A percentile compares a stretch with the other conserved stretches of the same genome.
phyloP scores from a whole-genome alignment of 169 alveolate genomes.

The Perkinsus chesapeaki region DNA sequence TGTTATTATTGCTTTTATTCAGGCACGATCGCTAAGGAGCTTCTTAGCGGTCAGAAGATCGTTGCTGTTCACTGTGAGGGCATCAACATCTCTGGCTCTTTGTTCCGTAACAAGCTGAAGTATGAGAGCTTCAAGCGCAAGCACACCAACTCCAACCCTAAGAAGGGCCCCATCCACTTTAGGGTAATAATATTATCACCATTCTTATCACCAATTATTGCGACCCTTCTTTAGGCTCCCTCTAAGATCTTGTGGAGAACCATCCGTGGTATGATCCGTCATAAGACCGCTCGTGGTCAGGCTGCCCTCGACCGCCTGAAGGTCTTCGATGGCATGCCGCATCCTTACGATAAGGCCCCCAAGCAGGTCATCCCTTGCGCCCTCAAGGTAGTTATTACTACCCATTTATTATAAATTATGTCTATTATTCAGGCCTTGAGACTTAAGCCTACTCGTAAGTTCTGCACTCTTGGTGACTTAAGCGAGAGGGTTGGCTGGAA shows the following conservation, averaged over 20 bases:
- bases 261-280: constrained; percentile 98
- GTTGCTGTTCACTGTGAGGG: constrained; percentile 94
- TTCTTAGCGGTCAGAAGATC: constrained; percentile 92
- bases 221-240: constrained; percentile 63
- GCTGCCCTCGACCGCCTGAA: constrained; percentile 89
- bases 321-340: constrained; percentile 89
- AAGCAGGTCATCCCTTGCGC: constrained; percentile 88
- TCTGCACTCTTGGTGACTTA: constrained; percentile 75
- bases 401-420: background rate
- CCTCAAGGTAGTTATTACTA: constrained; percentile 58
- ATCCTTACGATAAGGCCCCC: constrained; percentile 84
- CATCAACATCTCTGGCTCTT: constrained; percentile 89
- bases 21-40: constrained; percentile 94
- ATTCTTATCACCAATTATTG: background rate
- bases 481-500: constrained; percentile 6
- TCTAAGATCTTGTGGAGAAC: constrained; percentile 93
- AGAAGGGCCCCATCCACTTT: constrained; percentile 90
- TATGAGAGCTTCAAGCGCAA: constrained; percentile 88
- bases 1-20: background rate
- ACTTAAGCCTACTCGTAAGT: constrained; percentile 68
- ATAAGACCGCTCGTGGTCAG: constrained; percentile 94
- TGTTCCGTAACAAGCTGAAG: constrained; percentile 86
- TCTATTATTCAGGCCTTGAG: constrained; percentile 25
- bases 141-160: constrained; percentile 92
- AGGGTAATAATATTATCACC: constrained; percentile 31